A percentile compares a stretch with the other conserved stretches of the same genome.
Evolutionary conservation across 2,329 filamentous ascomycete species (phyloP).

Genomic region (Alternaria atra): DNA sequence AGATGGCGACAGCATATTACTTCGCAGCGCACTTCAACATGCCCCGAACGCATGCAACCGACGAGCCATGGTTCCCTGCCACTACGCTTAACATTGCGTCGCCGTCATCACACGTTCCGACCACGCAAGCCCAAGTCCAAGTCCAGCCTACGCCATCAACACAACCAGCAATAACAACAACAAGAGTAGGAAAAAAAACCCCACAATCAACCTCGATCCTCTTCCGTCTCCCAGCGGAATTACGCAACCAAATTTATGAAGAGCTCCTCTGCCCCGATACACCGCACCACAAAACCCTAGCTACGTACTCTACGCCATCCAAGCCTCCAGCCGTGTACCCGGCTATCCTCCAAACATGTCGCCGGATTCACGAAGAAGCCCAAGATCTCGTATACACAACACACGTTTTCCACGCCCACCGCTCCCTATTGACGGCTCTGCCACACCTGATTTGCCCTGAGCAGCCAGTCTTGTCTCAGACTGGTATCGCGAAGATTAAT

Average conservation of each 20-base stretch:
- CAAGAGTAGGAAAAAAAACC: slow-evolving; percentile 12
- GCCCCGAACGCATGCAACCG: slow-evolving; percentile 5
- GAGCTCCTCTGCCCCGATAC: slow-evolving; percentile 47
- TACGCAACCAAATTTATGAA: slow-evolving; percentile 67
- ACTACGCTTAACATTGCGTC: background rate
- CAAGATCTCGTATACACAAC: slow-evolving; percentile 58
- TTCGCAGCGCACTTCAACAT: slow-evolving; percentile 32
- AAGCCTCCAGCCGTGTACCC: slow-evolving; percentile 43
- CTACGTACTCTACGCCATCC: slow-evolving; percentile 14
- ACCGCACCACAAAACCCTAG: slow-evolving; percentile 15
- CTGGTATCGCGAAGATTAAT: slow-evolving; percentile 49
- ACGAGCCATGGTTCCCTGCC: background rate
- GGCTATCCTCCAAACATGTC: slow-evolving; percentile 54
- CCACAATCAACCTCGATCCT: slow-evolving; percentile 34
- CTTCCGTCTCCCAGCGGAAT: slow-evolving; percentile 65
- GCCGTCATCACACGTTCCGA: background rate
- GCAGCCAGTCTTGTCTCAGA: slow-evolving; percentile 48
- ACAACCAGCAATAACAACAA: background rate
- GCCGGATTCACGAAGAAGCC: slow-evolving; percentile 53
- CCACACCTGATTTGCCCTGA: slow-evolving; percentile 53
- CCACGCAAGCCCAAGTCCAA: background rate
- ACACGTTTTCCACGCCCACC: slow-evolving; percentile 62
- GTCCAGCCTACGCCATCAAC: background rate
- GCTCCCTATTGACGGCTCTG: slow-evolving; percentile 55
- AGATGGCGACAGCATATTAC: slow-evolving; percentile 31